These are phyloP conservation scores for Skeletonema costatum DNA, from an alignment of 108 stramenopile genomes.

Conservation along the genomic window DNA sequence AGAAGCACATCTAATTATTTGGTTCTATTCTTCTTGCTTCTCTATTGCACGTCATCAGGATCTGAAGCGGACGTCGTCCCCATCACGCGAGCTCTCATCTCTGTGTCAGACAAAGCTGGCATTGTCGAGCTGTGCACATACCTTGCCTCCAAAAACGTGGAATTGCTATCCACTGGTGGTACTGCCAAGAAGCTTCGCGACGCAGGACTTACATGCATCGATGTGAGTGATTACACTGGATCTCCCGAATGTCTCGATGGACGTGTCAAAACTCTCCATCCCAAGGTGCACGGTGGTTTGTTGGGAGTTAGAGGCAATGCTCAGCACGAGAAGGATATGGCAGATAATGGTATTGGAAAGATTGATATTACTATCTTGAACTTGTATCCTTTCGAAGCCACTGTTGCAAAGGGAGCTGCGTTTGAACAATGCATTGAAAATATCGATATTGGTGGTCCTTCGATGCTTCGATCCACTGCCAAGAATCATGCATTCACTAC, in stretches of 20 bases:
- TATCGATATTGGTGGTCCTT: constrained; percentile 99
- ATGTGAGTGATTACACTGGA: constrained; percentile 94
- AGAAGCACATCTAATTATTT: not conserved
- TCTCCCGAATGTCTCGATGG: constrained; percentile 97
- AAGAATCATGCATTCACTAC: constrained; percentile 98
- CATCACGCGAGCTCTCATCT: constrained; percentile 90
- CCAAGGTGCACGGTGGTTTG: constrained; percentile 97
- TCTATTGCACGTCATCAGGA: constrained; percentile 41
- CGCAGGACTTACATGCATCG: constrained; percentile 84
- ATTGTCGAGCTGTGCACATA: constrained; percentile 90
- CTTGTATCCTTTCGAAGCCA: constrained; percentile 97
- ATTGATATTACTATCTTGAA: constrained; percentile 99
- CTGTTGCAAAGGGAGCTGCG: constrained; percentile 87
- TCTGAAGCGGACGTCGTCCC: constrained; percentile 79
- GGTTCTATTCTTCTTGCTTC: not conserved
- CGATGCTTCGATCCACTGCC: constrained; percentile 96
- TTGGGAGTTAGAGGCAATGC: constrained; percentile 95
- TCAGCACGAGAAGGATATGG: constrained; percentile 89
- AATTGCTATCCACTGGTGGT: constrained; percentile 97
- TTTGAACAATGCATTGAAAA: constrained; percentile 98
- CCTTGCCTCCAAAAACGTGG: constrained; percentile 81
- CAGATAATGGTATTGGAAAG: constrained; percentile 84
- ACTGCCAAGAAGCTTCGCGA: constrained; percentile 90
- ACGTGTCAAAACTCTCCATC: constrained; percentile 98
- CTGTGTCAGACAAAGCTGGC: constrained; percentile 97